Evolutionary conservation across 345 rosid genomes (phyloP).

Genomic region (Eucalyptus curtisii): DNA sequence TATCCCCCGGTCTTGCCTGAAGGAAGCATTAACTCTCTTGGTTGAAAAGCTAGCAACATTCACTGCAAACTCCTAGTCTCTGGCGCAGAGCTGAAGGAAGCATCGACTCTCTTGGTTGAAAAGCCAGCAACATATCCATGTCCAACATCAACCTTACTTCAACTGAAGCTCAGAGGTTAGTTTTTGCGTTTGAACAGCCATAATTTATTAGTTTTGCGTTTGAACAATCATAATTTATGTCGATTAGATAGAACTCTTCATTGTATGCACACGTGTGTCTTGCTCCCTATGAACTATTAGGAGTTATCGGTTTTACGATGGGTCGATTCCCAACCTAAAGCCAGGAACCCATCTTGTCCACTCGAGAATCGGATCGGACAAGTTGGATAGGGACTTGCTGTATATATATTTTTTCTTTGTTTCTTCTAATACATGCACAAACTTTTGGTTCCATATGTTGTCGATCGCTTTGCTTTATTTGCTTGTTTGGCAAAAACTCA

Average conservation of each 20-base stretch:
- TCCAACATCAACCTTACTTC: background rate
- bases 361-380: accelerated
- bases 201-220: background rate
- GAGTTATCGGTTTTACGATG: accelerated
- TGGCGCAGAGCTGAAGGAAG: background rate
- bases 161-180: background rate
- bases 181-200: background rate
- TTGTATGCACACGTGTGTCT: background rate
- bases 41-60: too few relatives aligned
- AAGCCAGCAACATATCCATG: background rate
- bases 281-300: background rate
- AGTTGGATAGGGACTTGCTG: accelerated
- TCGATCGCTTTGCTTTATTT: background rate
- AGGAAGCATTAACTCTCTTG: too few relatives aligned
- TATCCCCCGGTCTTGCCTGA: too few relatives aligned
- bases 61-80: accelerated
- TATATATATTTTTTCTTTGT: too few relatives aligned
- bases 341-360: too few relatives aligned
- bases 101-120: background rate
- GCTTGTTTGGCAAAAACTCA: background rate
- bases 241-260: background rate
- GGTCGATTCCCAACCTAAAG: too few relatives aligned
- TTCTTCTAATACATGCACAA: background rate
- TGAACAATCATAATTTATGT: background rate
- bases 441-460: background rate